Evolutionary conservation across 2,329 filamentous ascomycete genomes (phyloP), one percentile per base, ranked within the genome.

Genomic region (Fusarium sp.): DNA sequence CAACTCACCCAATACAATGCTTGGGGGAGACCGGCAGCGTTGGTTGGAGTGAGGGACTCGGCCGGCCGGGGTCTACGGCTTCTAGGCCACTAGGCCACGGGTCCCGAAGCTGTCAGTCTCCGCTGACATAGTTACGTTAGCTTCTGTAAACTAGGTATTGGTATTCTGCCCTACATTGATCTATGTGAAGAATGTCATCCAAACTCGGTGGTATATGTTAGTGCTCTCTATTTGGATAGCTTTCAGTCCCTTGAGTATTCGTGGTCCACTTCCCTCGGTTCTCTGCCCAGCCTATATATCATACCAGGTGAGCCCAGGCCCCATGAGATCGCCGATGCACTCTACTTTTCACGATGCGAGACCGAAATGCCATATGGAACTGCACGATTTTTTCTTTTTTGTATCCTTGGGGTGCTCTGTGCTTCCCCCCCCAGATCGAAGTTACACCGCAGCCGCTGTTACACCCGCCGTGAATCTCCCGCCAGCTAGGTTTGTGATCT

Each of bases 361-460:
- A 13, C 56, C 33, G 56, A 63, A 26, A 51, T 63, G 49, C 22
- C 48, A 68, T 55, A 15, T 57, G 55, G 52, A 55, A 47, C 45
- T 47, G 33, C 24, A 42, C 33, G 12, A n/a, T 38, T 62, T 59
- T 65, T 18, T 26, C 8, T 54, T 49, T n/a, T 54, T 39, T n/a
- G 14, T 54, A 28, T 39, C 35, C 26, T 17, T 51, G 45, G 45
- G 41, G 49, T 60, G 71, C 42, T 63, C 49, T 52, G 49, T 52
- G 49, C 49, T 38, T 33, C 31, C 18, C n/a, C 38, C 51, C 59
- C 51, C 59, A 49, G 68, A 74, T 74, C 72, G 59, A 66, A 54
- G 72, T 74, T 74, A 69, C 72, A 74, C 68, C 60, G 72, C 72
- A 72, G 69, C 69, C 64, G 49, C 35, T 47, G 70, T 72, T 66